Percentiles rank a stretch among this genome's conserved stretches.
Evolutionary conservation across 1,139 yeast species (phyloP).

Genomic region (Kodamaea plutei): DNA sequence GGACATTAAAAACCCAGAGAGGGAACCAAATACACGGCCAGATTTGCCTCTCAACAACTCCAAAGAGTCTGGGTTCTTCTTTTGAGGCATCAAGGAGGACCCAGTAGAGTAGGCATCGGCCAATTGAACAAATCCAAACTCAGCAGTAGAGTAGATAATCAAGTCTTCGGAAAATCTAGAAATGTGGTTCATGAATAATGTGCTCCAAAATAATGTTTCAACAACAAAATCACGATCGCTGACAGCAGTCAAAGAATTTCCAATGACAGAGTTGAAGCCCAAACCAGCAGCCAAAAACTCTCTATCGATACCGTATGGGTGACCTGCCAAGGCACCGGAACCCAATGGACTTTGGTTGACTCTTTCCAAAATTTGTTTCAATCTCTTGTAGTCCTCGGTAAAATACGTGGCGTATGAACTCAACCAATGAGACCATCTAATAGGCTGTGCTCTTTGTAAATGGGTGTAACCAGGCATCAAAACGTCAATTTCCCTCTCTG

Average conservation of each 20-base stretch:
- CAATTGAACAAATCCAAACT: constrained; percentile 86
- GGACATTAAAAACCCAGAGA: constrained; percentile 95
- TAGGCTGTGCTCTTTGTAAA: constrained; percentile 97
- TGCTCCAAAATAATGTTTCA: constrained; percentile 96
- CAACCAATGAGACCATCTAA: constrained; percentile 98
- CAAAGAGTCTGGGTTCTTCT: constrained; percentile 94
- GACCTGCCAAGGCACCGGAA: constrained; percentile 97
- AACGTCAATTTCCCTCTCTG: constrained; percentile 78
- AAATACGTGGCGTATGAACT: constrained; percentile 93
- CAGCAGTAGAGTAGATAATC: constrained; percentile 94
- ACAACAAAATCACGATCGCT: constrained; percentile 97
- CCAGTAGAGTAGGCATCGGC: constrained; percentile 99
- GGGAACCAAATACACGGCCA: constrained; percentile 93
- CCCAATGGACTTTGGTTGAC: constrained; percentile 91
- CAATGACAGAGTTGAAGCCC: constrained; percentile 81
- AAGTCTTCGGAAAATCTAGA: constrained; percentile 93
- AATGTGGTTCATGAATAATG: constrained; percentile 90
- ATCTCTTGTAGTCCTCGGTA: constrained; percentile 82
- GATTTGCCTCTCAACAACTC: constrained; percentile 95
- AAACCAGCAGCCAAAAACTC: constrained; percentile 77
- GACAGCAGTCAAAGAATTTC: constrained; percentile 92
- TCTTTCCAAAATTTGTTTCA: constrained; percentile 74
- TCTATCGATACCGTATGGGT: constrained; percentile 96
- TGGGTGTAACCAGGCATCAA: constrained; percentile 99
- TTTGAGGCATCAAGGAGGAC: constrained; percentile 97